Conservation (phyloP, 768 basidiomycete genomes). For the Agaricus subrufescens region DNA sequence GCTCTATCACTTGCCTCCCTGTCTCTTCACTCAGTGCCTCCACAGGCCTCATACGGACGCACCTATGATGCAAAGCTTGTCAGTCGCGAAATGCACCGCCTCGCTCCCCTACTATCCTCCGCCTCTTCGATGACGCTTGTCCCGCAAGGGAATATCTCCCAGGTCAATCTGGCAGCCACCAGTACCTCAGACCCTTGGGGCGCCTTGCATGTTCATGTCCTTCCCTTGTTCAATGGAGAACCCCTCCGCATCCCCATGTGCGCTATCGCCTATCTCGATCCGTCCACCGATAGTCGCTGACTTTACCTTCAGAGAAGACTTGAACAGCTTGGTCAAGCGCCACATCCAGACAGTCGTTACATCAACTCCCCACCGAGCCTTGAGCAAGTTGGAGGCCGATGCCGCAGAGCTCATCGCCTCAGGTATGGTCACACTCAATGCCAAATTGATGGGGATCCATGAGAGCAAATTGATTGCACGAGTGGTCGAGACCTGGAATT, state of each 20-base stretch:
- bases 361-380: constrained; percentile 66
- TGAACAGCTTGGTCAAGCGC: constrained; percentile 75
- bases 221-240: constrained; percentile 91
- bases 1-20: not conserved
- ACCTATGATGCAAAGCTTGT: constrained; percentile 81
- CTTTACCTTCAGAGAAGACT: constrained; percentile 60
- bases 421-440: constrained; percentile 91
- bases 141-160: constrained; percentile 32
- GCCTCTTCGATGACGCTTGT: constrained; percentile 41
- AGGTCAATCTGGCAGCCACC: constrained; percentile 33
- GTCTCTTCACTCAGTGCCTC: constrained; percentile 6
- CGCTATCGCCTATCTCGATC: constrained; percentile 17
- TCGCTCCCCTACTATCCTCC: constrained; percentile 49
- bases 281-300: not conserved
- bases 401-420: constrained; percentile 77
- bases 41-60: constrained; percentile 53
- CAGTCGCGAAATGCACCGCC: constrained; percentile 80
- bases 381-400: constrained; percentile 72
- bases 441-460: constrained; percentile 71
- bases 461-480: constrained; percentile 74
- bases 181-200: constrained; percentile 74
- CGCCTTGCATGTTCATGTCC: constrained; percentile 76
- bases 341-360: constrained; percentile 76
- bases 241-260: constrained; percentile 81
- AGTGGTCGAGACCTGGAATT: constrained; percentile 86